These are phyloP conservation scores for Trichocladium uniseriatum DNA, from an alignment of 495 filamentous ascomycete species.

Conservation along the genomic window DNA sequence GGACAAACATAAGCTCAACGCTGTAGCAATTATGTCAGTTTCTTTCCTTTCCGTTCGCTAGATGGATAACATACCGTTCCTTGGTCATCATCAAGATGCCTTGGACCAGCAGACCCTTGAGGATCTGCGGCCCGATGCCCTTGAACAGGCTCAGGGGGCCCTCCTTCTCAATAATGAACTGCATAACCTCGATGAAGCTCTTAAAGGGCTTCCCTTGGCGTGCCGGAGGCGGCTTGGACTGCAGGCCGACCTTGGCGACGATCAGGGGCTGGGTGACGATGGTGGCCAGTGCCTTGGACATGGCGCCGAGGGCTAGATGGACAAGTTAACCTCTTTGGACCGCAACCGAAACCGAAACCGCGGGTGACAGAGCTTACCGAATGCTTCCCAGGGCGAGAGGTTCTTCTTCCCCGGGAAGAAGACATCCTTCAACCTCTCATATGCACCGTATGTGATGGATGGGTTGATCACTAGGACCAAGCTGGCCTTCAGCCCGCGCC, in stretches of 20 bases:
- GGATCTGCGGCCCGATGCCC: conserved; percentile 87
- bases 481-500: conserved; percentile 93
- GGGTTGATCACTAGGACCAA: conserved; percentile 95
- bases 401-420: conserved; percentile 70
- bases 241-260: conserved; percentile 93
- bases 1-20: conserved; percentile 81
- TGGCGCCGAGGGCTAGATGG: conserved; percentile 71
- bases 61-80: conserved; percentile 78
- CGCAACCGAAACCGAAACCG: not conserved
- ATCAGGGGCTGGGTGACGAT: conserved; percentile 92
- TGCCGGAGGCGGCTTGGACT: conserved; percentile 79
- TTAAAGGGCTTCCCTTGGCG: conserved; percentile 89
- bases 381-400: conserved; percentile 80
- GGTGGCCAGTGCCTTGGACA: conserved; percentile 89
- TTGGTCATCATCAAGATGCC: conserved; percentile 99
- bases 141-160: conserved; percentile 80
- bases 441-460: conserved; percentile 95
- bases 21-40: conserved; percentile 37
- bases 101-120: conserved; percentile 89
- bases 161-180: conserved; percentile 82
- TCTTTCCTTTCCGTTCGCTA: not conserved
- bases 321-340: not conserved
- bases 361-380: conserved; percentile 51
- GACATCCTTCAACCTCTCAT: conserved; percentile 75
- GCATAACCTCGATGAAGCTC: conserved; percentile 91